Conservation (phyloP, 2,329 filamentous ascomycete species). For the Fusarium avenaceum region DNA sequence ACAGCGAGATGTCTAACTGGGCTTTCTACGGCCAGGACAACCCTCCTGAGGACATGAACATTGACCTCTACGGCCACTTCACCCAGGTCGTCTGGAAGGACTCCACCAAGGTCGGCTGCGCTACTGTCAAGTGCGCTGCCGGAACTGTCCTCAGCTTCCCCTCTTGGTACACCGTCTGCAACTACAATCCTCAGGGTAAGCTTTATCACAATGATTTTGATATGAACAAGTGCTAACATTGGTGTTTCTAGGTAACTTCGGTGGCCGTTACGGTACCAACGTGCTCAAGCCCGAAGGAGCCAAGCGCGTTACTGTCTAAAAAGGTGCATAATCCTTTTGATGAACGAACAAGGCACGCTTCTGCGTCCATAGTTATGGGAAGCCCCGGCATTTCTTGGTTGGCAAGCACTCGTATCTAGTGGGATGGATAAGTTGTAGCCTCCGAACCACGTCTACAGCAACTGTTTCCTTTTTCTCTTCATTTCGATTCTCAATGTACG, state of each 20-base stretch:
- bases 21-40: slow-evolving; percentile 70
- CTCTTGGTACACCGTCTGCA: slow-evolving; percentile 87
- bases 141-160: slow-evolving; percentile 65
- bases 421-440: slow-evolving; percentile 27
- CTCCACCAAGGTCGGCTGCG: slow-evolving; percentile 60
- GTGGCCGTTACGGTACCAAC: slow-evolving; percentile 64
- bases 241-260: slow-evolving; percentile 62
- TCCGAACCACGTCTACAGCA: slow-evolving; percentile 36
- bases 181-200: slow-evolving; percentile 83
- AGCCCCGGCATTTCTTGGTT: slow-evolving; percentile 30
- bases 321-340: slow-evolving; percentile 3
- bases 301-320: slow-evolving; percentile 48
- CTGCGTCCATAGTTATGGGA: slow-evolving; percentile 22
- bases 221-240: not conserved
- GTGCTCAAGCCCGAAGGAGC: slow-evolving; percentile 58
- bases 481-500: slow-evolving; percentile 56
- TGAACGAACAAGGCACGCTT: slow-evolving; percentile 31
- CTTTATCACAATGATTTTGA: slow-evolving; percentile 20
- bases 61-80: slow-evolving; percentile 73
- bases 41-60: slow-evolving; percentile 71
- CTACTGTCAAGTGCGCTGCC: slow-evolving; percentile 77
- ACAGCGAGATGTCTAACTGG: slow-evolving; percentile 76
- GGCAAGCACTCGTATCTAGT: slow-evolving; percentile 30
- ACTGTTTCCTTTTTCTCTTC: slow-evolving; percentile 40
- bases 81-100: slow-evolving; percentile 60